Base-by-base conservation (phyloP, 257 asterid genomes). In the Scutellaria barbata region DNA sequence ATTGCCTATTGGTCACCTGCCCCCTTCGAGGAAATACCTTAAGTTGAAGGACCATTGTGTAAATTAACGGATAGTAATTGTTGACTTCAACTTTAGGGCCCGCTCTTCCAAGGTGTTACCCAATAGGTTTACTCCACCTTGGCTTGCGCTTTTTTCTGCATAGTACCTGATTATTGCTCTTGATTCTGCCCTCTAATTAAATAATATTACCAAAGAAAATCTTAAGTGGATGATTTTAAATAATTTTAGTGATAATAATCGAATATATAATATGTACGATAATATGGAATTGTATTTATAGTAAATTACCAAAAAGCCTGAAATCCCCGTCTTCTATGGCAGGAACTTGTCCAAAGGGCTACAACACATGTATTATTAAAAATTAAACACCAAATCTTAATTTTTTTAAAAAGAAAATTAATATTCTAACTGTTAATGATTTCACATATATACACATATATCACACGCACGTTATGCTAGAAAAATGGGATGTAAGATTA, bases 321-420 rank as follows among this genome's bases (percentile, higher is more conserved):
- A 93, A 82, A 68, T 89, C 90, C 1, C 92, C 94, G 45, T 90
- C 97, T 77, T 83, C 95, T 53, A 87, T 81, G 0, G 87, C 94
- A 5, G 95, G 98, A 57, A 93, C 94, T 72, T 85, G 94, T 70
- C 97, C 98, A 70, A 93, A 93, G 47, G 98, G 98, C 98, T 89
- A 89, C 80, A 76, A 30, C 35, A 30, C 35, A 30, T n/a, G n/a
- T n/a, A n/a, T 22, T 20, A 20, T 30, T 30, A 30, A 30, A 30
- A 30, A 30, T 30, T 30, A 30, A 2, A 30, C 35, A 30, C 35
- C 0, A 25, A 25, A 3, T 25, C 3, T 25, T 25, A 3, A 25
- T 3, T 25, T 25, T 25, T 25, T 30, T 2, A 30, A 2, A 2
- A 30, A 30, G 30, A 30, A 30, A 4, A 2, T 30, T 30, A 4